Conservation (phyloP, 805 yeast species). For the Sugiyamaella smithiae region DNA sequence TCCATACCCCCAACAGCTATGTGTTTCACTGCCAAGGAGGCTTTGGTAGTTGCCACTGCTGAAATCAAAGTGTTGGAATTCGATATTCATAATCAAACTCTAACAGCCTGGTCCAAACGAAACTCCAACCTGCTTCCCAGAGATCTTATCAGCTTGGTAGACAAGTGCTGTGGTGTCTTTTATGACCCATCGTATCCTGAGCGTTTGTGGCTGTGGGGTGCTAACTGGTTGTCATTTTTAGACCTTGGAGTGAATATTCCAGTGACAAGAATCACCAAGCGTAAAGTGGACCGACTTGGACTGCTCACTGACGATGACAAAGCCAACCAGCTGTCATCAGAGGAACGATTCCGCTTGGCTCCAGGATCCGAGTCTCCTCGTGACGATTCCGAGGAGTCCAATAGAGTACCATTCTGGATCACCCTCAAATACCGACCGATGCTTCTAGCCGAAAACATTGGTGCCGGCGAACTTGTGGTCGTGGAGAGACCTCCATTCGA, state of each 20-base stretch:
- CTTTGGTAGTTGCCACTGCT: slow-evolving; percentile 63
- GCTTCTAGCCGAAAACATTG: slow-evolving; percentile 56
- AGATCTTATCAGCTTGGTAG: slow-evolving; percentile 54
- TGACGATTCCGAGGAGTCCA: slow-evolving; percentile 1
- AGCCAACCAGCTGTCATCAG: background rate
- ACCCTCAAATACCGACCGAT: slow-evolving; percentile 74
- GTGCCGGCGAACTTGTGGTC: slow-evolving; percentile 58
- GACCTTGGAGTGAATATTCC: slow-evolving; percentile 62
- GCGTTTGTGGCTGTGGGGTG: slow-evolving; percentile 83
- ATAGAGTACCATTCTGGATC: slow-evolving; percentile 57
- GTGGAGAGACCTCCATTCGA: slow-evolving; percentile 72
- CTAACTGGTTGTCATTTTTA: slow-evolving; percentile 74
- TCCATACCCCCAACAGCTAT: slow-evolving; percentile 60
- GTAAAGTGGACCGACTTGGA: slow-evolving; percentile 47
- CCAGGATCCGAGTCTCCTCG: slow-evolving; percentile 3
- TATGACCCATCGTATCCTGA: slow-evolving; percentile 40
- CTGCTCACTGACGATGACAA: slow-evolving; percentile 28
- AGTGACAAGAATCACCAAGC: slow-evolving; percentile 35
- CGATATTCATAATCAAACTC: slow-evolving; percentile 35
- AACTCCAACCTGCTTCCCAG: slow-evolving; percentile 75
- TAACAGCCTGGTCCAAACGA: slow-evolving; percentile 74
- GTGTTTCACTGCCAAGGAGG: slow-evolving; percentile 48
- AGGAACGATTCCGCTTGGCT: slow-evolving; percentile 1
- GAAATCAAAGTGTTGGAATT: slow-evolving; percentile 78
- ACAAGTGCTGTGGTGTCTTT: slow-evolving; percentile 73